Conservation (phyloP, 768 basidiomycete genomes). For the Brasilioporus rufonigricans region DNA sequence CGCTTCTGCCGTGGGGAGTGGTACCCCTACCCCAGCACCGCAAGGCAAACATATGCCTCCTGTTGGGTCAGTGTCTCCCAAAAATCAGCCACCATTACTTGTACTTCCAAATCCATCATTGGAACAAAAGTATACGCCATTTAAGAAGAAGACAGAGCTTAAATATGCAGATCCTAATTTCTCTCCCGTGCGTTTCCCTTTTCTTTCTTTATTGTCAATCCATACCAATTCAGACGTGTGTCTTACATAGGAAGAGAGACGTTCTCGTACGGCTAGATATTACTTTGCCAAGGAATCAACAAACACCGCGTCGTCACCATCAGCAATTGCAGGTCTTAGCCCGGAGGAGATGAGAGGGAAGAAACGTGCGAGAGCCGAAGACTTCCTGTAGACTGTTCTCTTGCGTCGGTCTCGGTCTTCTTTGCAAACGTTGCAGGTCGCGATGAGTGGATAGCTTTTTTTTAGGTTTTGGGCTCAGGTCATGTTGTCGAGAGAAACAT, state of each 20-base stretch:
- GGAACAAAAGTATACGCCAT: conserved; percentile 64
- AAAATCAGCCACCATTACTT: conserved; percentile 28
- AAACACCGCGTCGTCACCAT: conserved; percentile 16
- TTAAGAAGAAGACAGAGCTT: conserved; percentile 74
- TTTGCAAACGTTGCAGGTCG: conserved; percentile 27
- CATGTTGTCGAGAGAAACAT: conserved; percentile 13
- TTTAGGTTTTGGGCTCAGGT: conserved; percentile 27
- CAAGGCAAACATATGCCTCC: conserved; percentile 12
- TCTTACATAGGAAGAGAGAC: conserved; percentile 67
- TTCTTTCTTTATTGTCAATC: not conserved
- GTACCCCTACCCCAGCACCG: conserved; percentile 19
- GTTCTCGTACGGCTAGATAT: conserved; percentile 64
- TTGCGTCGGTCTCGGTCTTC: conserved; percentile 30
- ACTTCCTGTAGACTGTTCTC: conserved; percentile 56
- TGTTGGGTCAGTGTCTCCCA: conserved; percentile 23
- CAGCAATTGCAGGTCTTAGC: conserved; percentile 29
- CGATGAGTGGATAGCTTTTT: conserved; percentile 31
- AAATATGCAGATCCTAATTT: conserved; percentile 79
- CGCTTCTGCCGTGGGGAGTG: conserved; percentile 22
- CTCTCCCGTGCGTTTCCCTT: conserved; percentile 55
- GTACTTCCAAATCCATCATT: conserved; percentile 55
- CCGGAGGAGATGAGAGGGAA: conserved; percentile 69
- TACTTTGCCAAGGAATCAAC: conserved; percentile 47
- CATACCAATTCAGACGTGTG: not conserved
- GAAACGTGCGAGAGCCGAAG: conserved; percentile 85